A percentile compares a stretch with the other conserved stretches of the same genome.
phyloP scores from a whole-genome alignment of 225 moss, liverwort and hornwort species.

The Pseudoscleropodium purum region DNA sequence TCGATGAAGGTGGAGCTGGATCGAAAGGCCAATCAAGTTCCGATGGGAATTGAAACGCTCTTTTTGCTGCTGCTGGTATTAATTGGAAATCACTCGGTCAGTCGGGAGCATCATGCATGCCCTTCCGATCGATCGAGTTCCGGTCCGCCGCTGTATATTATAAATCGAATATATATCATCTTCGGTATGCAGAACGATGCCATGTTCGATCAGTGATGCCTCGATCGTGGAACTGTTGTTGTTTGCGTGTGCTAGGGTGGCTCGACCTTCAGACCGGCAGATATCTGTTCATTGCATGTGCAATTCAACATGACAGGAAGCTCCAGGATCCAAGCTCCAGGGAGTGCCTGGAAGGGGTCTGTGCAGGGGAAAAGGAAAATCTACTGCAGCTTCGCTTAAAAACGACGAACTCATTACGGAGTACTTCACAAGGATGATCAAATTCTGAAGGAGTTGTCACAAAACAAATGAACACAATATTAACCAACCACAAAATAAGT shows the following conservation, averaged over 20 bases:
- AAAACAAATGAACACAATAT: no score
- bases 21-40: not conserved
- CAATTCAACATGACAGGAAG: not conserved
- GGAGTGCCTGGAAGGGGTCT: not conserved
- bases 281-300: not conserved
- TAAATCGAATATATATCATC: not conserved
- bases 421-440: not conserved
- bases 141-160: not conserved
- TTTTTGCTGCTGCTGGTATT: no score
- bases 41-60: not conserved
- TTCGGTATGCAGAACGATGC: no score
- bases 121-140: not conserved
- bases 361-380: not conserved
- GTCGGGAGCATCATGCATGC: not conserved
- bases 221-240: not conserved
- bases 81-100: not conserved
- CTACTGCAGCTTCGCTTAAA: not conserved
- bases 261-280: not conserved
- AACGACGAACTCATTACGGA: not conserved
- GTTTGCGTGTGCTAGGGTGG: not conserved
- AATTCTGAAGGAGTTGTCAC: not conserved
- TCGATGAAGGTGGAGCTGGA: not conserved
- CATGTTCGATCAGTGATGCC: no score
- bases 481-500: no score
- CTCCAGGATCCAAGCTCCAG: not conserved